Evolutionary conservation across 2,329 filamentous ascomycete genomes (phyloP), one percentile per base, ranked within the genome.

Genomic region (Hymenotorrendiella dingleyae): DNA sequence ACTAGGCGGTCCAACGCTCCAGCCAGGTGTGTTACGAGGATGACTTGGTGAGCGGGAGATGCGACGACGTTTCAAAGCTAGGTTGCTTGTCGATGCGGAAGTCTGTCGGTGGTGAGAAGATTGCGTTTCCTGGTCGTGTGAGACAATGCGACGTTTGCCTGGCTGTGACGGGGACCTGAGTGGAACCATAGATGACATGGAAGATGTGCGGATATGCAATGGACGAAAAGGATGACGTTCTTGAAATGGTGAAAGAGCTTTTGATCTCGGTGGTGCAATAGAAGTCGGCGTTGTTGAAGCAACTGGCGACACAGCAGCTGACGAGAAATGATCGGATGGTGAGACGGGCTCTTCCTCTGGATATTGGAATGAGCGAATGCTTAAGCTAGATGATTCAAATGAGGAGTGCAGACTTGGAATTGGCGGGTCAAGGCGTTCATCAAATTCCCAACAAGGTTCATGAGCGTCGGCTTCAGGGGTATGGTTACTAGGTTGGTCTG

Each of bases 381-480:
- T 70, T 38, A 67, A 57, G 6, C 67, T 66, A 6, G 54, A 57
- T 1, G 65, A 68, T 16, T 60, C 55, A 47, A 74, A 73, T 0
- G 71, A 73, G 1, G 68, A 65, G 36, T 69, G 64, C 8, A 68
- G 57, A 47, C 69, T 72, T 1, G 72, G 64, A 32, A 68, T 62
- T 3, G 69, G 57, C 1, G 72, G 65, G 52, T 90, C 85, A 6
- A 86, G 71, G 4, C 71, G 68, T 39, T 80, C 75, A 51, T 80
- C 74, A 69, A 76, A 84, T 3, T 71, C 64, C 85, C 85, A 89
- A 57, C 76, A 84, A 14, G 76, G 65, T 55, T 85, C 80, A 45
- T 73, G 66, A 1, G 75, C 76, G 55, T 83, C 78, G 3, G 74
- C 74, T 60, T 82, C 80, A 6, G 73, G 72, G 1, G 77, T 72